Percentiles rank a stretch among this genome's conserved stretches.
Conservation (phyloP, 257 asterid genomes). For the Avicennia marina region DNA sequence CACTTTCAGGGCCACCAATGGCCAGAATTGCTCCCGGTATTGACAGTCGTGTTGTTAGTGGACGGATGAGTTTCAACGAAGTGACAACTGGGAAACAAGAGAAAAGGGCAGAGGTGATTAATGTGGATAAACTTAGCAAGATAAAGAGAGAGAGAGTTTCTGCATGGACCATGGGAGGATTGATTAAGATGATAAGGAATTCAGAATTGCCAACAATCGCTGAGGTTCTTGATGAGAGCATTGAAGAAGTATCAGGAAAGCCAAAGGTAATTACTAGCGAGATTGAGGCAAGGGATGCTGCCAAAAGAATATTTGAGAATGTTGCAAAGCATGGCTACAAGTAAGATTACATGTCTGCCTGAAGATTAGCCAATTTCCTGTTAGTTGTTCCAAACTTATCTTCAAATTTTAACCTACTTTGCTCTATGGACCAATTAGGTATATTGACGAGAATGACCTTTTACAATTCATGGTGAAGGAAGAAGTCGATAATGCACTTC, state of each 20-base stretch:
- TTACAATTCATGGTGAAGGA: constrained; percentile 52
- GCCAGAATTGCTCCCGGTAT: constrained; percentile 1
- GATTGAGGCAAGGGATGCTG: constrained; percentile 61
- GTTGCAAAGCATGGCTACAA: constrained; percentile 58
- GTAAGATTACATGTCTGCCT: constrained; percentile 29
- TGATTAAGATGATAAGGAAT: constrained; percentile 48
- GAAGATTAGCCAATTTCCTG: neutral
- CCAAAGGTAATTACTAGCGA: constrained; percentile 49
- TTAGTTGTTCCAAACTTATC: neutral
- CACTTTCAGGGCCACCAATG: constrained; percentile 44
- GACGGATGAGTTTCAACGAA: constrained; percentile 43
- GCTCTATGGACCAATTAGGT: constrained; percentile 28
- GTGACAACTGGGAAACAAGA: constrained; percentile 28
- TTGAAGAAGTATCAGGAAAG: constrained; percentile 31
- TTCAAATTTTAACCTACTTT: neutral
- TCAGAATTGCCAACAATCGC: constrained; percentile 51
- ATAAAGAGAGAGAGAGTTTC: constrained; percentile 61
- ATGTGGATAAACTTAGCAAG: constrained; percentile 69
- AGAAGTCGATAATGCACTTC: constrained; percentile 57
- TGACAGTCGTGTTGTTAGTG: constrained; percentile 14
- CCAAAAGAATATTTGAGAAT: constrained; percentile 48
- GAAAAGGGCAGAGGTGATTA: constrained; percentile 45
- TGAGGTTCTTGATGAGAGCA: constrained; percentile 47
- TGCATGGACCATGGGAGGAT: constrained; percentile 75
- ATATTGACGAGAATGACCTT: constrained; percentile 66